Evolutionary conservation across 495 filamentous ascomycete species (phyloP).

Genomic region (Neurospora tetrasperma): DNA sequence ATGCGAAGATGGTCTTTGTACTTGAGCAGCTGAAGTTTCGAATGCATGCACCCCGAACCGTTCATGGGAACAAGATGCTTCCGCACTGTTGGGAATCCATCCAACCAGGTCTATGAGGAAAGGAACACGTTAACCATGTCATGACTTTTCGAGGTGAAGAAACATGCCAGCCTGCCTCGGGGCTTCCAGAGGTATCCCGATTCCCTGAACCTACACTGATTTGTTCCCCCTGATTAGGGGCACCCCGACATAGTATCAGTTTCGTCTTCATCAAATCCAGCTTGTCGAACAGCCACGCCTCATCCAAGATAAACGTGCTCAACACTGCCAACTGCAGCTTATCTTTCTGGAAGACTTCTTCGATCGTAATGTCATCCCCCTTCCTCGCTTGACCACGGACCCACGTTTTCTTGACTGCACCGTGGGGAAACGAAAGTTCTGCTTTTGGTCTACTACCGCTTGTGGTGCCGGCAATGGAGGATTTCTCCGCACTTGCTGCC

Average conservation of each 20-base stretch:
- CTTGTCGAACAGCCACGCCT: conserved; percentile 37
- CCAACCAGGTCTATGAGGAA: neutral
- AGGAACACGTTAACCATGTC: neutral
- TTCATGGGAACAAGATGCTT: conserved; percentile 34
- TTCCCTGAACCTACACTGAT: neutral
- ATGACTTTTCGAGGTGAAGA: no score
- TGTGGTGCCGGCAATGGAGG: neutral
- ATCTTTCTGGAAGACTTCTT: conserved; percentile 71
- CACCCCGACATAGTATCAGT: conserved; percentile 18
- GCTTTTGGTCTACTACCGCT: neutral
- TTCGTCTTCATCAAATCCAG: conserved; percentile 31
- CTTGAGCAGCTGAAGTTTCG: conserved; percentile 77
- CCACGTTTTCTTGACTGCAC: conserved; percentile 78
- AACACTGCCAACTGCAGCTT: conserved; percentile 67
- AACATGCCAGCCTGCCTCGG: neutral
- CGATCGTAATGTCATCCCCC: conserved; percentile 73
- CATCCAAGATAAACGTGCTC: conserved; percentile 81
- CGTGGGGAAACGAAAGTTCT: conserved; percentile 52
- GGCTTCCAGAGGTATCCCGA: neutral
- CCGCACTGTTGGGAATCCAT: neutral
- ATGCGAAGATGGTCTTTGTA: conserved; percentile 58
- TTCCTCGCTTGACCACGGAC: conserved; percentile 42
- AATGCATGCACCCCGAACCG: conserved; percentile 58
- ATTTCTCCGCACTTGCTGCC: neutral
- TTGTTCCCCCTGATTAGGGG: neutral